phyloP scores from a whole-genome alignment of 495 filamentous ascomycete genomes.

The Trichocladium uniseriatum region DNA sequence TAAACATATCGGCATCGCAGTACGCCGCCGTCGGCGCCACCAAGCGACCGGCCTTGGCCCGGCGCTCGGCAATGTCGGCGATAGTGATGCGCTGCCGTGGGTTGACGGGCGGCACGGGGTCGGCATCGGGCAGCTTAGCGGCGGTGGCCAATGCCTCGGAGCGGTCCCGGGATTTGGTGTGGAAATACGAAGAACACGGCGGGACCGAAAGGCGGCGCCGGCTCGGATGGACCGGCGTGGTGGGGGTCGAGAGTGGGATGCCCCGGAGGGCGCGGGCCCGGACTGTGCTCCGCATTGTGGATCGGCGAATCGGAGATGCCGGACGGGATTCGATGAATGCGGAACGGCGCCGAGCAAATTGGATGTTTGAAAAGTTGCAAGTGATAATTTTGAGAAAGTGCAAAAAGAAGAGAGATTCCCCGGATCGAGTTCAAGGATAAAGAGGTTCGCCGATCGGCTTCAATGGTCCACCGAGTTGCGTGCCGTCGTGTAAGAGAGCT shows the following conservation, averaged over 20 bases:
- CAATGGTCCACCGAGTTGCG: background rate
- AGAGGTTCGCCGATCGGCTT: too few species aligned
- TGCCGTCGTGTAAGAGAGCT: background rate
- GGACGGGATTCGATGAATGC: background rate
- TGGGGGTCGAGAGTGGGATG: background rate
- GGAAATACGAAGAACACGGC: slow-evolving; percentile 2
- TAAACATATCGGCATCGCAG: slow-evolving; percentile 76
- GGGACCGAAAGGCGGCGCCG: background rate
- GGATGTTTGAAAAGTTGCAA: too few species aligned
- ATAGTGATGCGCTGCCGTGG: slow-evolving; percentile 52
- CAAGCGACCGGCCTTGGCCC: slow-evolving; percentile 58
- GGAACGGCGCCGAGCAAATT: too few species aligned
- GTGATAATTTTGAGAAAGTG: background rate
- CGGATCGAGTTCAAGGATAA: background rate
- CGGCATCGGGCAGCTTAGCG: slow-evolving; percentile 16
- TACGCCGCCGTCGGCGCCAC: slow-evolving; percentile 67
- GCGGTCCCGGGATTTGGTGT: slow-evolving; percentile 12
- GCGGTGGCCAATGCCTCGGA: slow-evolving; percentile 15
- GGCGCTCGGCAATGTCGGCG: slow-evolving; percentile 56
- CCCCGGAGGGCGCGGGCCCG: slow-evolving; percentile 5
- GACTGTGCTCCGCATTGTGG: slow-evolving; percentile 3
- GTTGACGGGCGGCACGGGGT: slow-evolving; percentile 3
- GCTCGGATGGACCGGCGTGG: background rate
- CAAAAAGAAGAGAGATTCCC: background rate
- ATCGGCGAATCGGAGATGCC: background rate